These are phyloP conservation scores for Polygonum maritimum DNA, from an alignment of 148 eudicot species.

Conservation along the genomic window DNA sequence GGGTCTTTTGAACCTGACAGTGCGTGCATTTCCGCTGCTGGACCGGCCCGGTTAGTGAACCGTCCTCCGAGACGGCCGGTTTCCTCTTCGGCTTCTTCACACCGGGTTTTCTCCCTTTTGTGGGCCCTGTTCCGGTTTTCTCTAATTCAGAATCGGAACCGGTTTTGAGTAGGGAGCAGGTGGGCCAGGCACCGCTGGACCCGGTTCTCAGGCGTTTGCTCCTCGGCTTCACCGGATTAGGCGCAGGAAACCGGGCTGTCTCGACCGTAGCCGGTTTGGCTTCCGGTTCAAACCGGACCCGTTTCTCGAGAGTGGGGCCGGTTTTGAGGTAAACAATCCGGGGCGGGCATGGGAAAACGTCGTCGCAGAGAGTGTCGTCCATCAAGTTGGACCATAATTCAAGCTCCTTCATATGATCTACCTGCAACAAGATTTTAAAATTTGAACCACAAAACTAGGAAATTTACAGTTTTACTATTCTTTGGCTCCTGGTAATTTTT, in stretches of 20 bases:
- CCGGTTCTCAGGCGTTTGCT: slow-evolving; percentile 41
- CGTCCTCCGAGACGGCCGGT: slow-evolving; percentile 18
- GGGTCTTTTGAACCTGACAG: slow-evolving; percentile 12
- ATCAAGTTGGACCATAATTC: slow-evolving; percentile 86
- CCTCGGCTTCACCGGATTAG: slow-evolving; percentile 53
- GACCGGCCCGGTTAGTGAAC: slow-evolving; percentile 48
- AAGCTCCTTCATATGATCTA: slow-evolving; percentile 61
- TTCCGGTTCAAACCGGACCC: slow-evolving; percentile 27
- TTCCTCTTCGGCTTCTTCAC: slow-evolving; percentile 45
- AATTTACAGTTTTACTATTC: background rate
- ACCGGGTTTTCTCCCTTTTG: slow-evolving; percentile 34
- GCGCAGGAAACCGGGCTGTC: slow-evolving; percentile 27
- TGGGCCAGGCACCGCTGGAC: slow-evolving; percentile 28
- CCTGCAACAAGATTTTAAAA: slow-evolving; percentile 24
- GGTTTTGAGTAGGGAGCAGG: slow-evolving; percentile 25
- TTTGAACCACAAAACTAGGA: background rate
- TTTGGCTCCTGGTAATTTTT: background rate
- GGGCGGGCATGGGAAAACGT: slow-evolving; percentile 38
- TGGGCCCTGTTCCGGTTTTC: slow-evolving; percentile 12
- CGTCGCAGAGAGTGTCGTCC: slow-evolving; percentile 67
- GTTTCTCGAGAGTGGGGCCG: slow-evolving; percentile 17
- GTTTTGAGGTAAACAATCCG: slow-evolving; percentile 19
- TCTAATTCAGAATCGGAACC: slow-evolving; percentile 21
- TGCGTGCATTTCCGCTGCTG: slow-evolving; percentile 15
- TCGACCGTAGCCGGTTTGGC: slow-evolving; percentile 14